Conservation (phyloP, 1,284 basidiomycete species). For the Butyriboletus appendiculatus region DNA sequence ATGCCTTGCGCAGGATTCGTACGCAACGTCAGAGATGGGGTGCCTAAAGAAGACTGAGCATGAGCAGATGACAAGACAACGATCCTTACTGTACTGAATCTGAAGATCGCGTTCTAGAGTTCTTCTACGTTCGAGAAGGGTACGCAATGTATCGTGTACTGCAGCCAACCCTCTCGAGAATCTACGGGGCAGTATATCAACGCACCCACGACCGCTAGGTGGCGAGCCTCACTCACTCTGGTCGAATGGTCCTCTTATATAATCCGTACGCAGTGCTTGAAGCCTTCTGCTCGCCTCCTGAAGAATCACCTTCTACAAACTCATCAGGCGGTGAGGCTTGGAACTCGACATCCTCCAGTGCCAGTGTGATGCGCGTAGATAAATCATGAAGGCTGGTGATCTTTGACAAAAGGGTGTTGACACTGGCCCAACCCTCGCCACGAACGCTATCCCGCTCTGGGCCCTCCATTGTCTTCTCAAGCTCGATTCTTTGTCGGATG, state of each 20-base stretch:
- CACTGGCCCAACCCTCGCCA: slow-evolving; percentile 51
- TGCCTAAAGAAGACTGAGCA: slow-evolving; percentile 44
- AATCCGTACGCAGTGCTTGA: slow-evolving; percentile 11
- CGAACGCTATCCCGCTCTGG: slow-evolving; percentile 37
- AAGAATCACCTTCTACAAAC: slow-evolving; percentile 28
- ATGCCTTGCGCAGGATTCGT: slow-evolving; percentile 68
- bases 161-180: slow-evolving; percentile 61
- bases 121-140: slow-evolving; percentile 48
- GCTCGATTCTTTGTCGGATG: slow-evolving; percentile 49
- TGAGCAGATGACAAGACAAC: not conserved
- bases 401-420: slow-evolving; percentile 56
- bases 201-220: not conserved
- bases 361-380: slow-evolving; percentile 57
- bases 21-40: slow-evolving; percentile 71
- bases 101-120: slow-evolving; percentile 58
- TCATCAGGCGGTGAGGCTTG: slow-evolving; percentile 18
- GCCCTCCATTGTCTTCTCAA: slow-evolving; percentile 57
- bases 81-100: slow-evolving; percentile 50
- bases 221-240: slow-evolving; percentile 50
- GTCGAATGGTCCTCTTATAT: slow-evolving; percentile 66
- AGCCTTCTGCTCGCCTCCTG: slow-evolving; percentile 20
- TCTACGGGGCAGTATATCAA: slow-evolving; percentile 40
- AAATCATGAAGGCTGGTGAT: slow-evolving; percentile 60
- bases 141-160: slow-evolving; percentile 54
- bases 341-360: slow-evolving; percentile 45